These are phyloP conservation scores for Debaryomyces udenii DNA, from an alignment of 1,139 yeast genomes.

Conservation along the genomic window DNA sequence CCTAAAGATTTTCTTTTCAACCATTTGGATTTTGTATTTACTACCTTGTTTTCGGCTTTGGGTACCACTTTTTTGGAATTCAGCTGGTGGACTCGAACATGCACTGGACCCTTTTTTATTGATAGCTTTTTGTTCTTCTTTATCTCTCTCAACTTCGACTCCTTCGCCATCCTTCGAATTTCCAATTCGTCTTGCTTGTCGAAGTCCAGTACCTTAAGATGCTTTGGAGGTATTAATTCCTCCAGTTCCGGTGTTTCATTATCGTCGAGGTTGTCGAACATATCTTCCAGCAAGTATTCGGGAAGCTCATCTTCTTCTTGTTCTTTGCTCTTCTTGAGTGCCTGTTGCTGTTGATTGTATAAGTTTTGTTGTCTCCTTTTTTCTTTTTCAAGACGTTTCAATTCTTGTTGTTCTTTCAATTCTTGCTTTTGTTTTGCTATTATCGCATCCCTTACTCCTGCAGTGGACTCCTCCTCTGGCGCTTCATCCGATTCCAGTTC, in stretches of 20 bases:
- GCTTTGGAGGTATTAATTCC: conserved; percentile 27
- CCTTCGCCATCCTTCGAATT: conserved; percentile 29
- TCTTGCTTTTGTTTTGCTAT: conserved; percentile 40
- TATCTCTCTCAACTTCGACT: conserved; percentile 45
- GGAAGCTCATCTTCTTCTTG: conserved; percentile 38
- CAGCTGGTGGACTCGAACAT: conserved; percentile 46
- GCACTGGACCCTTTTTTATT: conserved; percentile 58
- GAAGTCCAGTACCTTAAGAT: conserved; percentile 41
- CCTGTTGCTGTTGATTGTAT: conserved; percentile 52
- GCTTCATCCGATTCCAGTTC: conserved; percentile 47
- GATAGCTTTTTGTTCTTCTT: conserved; percentile 41
- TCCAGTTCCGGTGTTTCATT: conserved; percentile 15
- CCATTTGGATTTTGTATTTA: conserved; percentile 59
- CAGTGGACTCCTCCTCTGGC: conserved; percentile 49
- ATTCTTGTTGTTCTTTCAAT: conserved; percentile 34
- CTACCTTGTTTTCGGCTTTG: conserved; percentile 42
- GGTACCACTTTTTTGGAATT: conserved; percentile 44
- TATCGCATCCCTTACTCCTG: conserved; percentile 31
- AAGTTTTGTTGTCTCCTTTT: conserved; percentile 54
- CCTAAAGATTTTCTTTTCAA: conserved; percentile 56
- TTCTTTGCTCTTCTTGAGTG: conserved; percentile 32
- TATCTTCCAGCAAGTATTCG: conserved; percentile 53
- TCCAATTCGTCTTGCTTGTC: conserved; percentile 31
- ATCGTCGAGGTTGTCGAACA: conserved; percentile 34
- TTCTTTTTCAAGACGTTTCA: conserved; percentile 43